Base-by-base conservation (phyloP, 2,329 filamentous ascomycete genomes). In the Penicillium sp. region DNA sequence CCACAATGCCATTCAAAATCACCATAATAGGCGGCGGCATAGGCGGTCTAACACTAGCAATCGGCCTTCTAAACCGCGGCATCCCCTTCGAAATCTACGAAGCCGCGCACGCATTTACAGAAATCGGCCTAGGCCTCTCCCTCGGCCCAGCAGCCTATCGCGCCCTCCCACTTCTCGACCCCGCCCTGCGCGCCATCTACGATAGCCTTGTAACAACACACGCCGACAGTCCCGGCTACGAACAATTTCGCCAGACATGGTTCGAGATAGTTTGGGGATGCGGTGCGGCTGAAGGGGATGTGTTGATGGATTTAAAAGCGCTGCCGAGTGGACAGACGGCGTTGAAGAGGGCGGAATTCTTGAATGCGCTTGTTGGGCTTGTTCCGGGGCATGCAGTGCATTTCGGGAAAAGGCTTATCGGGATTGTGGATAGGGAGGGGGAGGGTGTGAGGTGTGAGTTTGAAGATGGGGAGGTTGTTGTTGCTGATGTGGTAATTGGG, bases 21-120 rank as follows among this genome's bases (percentile, higher is more conserved):
- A 83, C 83, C 59, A 82, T 87, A 39, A 71, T 86, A 14, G 83
- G 83, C 55, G 83, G 82, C 40, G 83, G 83, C 32, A 84, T 86
- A 54, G 79, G 78, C 24, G 84, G 84, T 24, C 73, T 85, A 16
- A 72, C 72, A 8, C 76, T 86, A 8, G 81, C 81, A 22, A 77
- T 82, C 44, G 81, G 77, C 6, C 77, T 86, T 27, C 64, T 70
- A 51, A 67, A 77, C 51, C 73, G 77, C 53, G 65, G 73, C 36
- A 62, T 84, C 34, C 68, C 72, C 2, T 71, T 82, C 36, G 74
- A 74, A 22, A 76, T 87, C 56, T 87, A 84, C 62, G 84, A 87
- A 67, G 75, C 81, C 10, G 82, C 82, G 0, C 50, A 72, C 0
- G 70, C 71, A 11, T 86, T 86, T 56, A 76, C 75, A 32, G 83